Percentiles rank a stretch among this genome's conserved stretches.
Evolutionary conservation across 257 asterid genomes (phyloP).

Genomic region (Verbascum thapsus): DNA sequence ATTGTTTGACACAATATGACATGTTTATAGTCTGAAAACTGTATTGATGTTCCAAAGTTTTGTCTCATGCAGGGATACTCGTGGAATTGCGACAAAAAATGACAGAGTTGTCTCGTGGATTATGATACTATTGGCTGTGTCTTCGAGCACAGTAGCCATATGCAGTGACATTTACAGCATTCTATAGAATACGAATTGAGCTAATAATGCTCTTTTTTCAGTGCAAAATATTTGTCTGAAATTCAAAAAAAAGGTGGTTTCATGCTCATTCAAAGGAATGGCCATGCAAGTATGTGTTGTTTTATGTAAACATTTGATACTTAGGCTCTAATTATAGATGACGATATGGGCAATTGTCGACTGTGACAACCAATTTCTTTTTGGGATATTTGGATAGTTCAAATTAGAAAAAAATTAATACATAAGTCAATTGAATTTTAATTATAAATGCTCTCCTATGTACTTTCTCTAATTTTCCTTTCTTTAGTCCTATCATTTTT

Average conservation of each 20-base stretch:
- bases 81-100: conserved; percentile 61
- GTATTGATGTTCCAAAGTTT: conserved; percentile 1
- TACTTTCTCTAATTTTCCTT: too few relatives aligned
- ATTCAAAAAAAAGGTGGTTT: too few relatives aligned
- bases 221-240: conserved; percentile 8
- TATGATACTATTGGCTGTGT: conserved; percentile 77
- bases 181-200: conserved; percentile 40
- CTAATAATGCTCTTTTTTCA: conserved; percentile 18
- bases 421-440: too few relatives aligned
- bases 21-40: not conserved
- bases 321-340: too few relatives aligned
- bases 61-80: conserved; percentile 60
- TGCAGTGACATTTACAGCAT: conserved; percentile 80
- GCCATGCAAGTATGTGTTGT: not conserved
- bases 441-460: too few relatives aligned
- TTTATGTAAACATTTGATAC: not conserved
- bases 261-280: not conserved
- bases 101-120: conserved; percentile 69
- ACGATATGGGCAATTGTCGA: not conserved
- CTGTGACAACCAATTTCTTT: too few relatives aligned
- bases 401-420: too few relatives aligned
- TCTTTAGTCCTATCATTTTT: too few relatives aligned
- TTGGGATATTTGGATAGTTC: too few relatives aligned
- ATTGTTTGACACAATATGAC: too few relatives aligned
- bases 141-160: conserved; percentile 82